Percentiles rank a stretch among this genome's conserved stretches.
These are phyloP conservation scores for Magnaporthiopsis rhizophila DNA, from an alignment of 2,329 filamentous ascomycete species.

Conservation along the genomic window DNA sequence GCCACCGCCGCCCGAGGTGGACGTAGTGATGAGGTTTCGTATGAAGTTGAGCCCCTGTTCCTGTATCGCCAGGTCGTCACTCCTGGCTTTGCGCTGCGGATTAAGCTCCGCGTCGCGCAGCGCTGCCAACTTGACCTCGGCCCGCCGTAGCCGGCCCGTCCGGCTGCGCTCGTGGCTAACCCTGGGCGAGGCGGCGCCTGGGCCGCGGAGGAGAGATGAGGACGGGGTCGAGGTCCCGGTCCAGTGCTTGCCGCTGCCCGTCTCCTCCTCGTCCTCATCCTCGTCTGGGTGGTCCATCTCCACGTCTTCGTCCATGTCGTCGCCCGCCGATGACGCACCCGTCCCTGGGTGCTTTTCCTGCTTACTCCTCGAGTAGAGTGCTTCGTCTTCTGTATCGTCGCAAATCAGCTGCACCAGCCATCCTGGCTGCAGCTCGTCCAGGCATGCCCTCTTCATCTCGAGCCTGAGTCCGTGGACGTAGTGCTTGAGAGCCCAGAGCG, in stretches of 20 bases:
- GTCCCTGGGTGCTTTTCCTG: conserved; percentile 12
- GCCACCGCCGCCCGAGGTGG: conserved; percentile 8
- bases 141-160: conserved; percentile 38
- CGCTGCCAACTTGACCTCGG: conserved; percentile 39
- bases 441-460: conserved; percentile 65
- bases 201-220: conserved; percentile 13
- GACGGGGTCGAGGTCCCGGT: not conserved
- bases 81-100: conserved; percentile 57
- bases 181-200: conserved; percentile 11
- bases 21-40: conserved; percentile 76
- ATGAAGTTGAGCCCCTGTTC: conserved; percentile 87
- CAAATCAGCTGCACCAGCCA: conserved; percentile 78
- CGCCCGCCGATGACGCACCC: conserved; percentile 3
- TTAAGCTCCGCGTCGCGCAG: conserved; percentile 62
- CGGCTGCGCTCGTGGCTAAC: conserved; percentile 17
- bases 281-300: conserved; percentile 46
- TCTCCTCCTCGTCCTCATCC: conserved; percentile 15
- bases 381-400: conserved; percentile 48
- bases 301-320: conserved; percentile 43
- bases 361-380: conserved; percentile 27
- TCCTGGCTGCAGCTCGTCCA: conserved; percentile 67
- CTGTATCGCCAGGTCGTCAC: conserved; percentile 77
- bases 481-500: conserved; percentile 91
- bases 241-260: conserved; percentile 8
- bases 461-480: conserved; percentile 66